These are phyloP conservation scores for Macrocybe sp. DNA, from an alignment of 1,284 basidiomycete genomes.

Conservation along the genomic window DNA sequence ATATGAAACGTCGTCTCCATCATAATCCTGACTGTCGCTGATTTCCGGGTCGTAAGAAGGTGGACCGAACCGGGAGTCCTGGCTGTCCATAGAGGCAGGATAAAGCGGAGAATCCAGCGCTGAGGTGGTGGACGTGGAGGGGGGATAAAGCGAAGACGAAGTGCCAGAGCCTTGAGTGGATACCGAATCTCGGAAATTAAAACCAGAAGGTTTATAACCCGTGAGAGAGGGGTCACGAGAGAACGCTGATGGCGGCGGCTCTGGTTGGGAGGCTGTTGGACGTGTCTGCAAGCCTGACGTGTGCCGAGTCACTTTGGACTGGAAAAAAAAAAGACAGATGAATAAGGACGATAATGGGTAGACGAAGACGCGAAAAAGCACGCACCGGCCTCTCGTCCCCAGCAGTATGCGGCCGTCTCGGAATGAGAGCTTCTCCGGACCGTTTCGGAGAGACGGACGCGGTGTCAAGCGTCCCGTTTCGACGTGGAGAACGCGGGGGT, in stretches of 20 bases:
- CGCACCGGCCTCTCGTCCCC: too few relatives aligned
- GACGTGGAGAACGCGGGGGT: conserved; percentile 22
- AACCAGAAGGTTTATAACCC: conserved; percentile 21
- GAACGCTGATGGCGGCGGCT: conserved; percentile 37
- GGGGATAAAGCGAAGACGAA: conserved; percentile 72
- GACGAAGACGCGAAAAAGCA: too few relatives aligned
- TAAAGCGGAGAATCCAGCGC: conserved; percentile 49
- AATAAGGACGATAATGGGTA: conserved; percentile 3
- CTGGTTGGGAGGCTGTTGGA: conserved; percentile 12
- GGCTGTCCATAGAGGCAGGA: conserved; percentile 46
- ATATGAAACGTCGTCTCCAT: conserved; percentile 77
- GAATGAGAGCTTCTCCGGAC: too few relatives aligned
- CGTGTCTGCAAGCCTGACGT: conserved; percentile 23
- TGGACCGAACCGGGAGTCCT: conserved; percentile 36
- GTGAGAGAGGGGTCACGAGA: conserved; percentile 39
- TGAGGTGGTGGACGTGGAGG: conserved; percentile 55
- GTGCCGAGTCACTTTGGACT: conserved; percentile 21
- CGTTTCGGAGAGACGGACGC: too few relatives aligned
- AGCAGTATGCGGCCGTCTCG: too few relatives aligned
- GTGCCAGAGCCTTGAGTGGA: conserved; percentile 46
- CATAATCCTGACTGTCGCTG: conserved; percentile 53
- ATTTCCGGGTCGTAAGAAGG: conserved; percentile 38
- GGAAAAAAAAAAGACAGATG: conserved; percentile 12
- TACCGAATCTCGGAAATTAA: conserved; percentile 35
- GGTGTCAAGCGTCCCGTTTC: conserved; percentile 3